Base-by-base conservation (phyloP, 108 stramenopile genomes). In the Skeletonema costatum region DNA sequence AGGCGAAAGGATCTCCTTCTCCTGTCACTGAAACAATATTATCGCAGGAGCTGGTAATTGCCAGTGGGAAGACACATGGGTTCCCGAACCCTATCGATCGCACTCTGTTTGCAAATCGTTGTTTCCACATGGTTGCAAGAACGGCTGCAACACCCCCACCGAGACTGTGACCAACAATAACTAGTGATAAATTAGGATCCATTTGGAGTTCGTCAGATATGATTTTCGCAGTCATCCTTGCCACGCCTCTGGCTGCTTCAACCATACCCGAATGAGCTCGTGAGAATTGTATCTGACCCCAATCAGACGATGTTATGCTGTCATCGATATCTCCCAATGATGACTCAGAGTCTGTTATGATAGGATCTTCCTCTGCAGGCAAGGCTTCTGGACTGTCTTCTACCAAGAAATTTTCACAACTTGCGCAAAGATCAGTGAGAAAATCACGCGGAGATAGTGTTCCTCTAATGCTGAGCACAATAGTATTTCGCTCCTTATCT, bases 1-100 rank as follows among this genome's bases (percentile, higher is more conserved):
- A 75, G 19, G 85, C 83, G 74, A 93, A 93, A 12, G 92, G 92
- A 83, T 93, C 92, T n/a, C 92, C 92, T 61, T 90, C 88, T 4
- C 71, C 85, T 2, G 87, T 53, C 25, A 93, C 70, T 5, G 88
- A 89, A 13, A 89, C 51, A 30, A 92, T 88, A 33, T 62, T 58
- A 17, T 74, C 61, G 25, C 50, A 71, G 12, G 66, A 35, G 16
- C 42, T 68, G 48, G 73, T 14, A 41, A 17, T 58, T 11, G 19
- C 14, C 32, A 32, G 16, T 12, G 78, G 78, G 44, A 80, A 81
- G 16, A 78, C 74, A 39, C 84, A 85, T 11, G 84, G 84, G 32
- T 62, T 81, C 0, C 80, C 80, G 62, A 81, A 84, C 4, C 75
- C 70, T 19, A 67, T 68, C 4, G 75, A 75, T 44, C 64, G 51